These are phyloP conservation scores for Geotrichum phurueaensis DNA, from an alignment of 1,139 yeast species.

Conservation along the genomic window DNA sequence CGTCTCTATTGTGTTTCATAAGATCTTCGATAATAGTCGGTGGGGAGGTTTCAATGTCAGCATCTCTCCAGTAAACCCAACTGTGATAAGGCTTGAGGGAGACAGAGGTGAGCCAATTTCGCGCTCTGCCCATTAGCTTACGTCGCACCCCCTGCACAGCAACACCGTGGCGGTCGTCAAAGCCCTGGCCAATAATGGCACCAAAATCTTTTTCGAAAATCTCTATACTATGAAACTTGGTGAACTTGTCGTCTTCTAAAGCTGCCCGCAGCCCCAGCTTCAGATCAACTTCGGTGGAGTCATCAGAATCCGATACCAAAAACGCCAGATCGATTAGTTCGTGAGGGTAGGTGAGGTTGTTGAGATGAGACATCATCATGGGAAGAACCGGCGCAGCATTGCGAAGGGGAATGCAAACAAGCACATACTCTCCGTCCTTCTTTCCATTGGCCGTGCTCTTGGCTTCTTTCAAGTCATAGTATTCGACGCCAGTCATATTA, in stretches of 20 bases:
- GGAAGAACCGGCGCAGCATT: constrained; percentile 63
- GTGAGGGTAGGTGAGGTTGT: constrained; percentile 59
- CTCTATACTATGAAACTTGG: constrained; percentile 12
- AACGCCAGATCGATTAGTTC: constrained; percentile 57
- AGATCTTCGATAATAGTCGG: constrained; percentile 56
- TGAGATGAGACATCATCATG: constrained; percentile 55
- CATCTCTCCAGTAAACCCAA: constrained; percentile 76
- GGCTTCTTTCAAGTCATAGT: constrained; percentile 47
- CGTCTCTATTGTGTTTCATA: constrained; percentile 59
- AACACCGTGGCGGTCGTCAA: constrained; percentile 70
- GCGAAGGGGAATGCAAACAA: constrained; percentile 59
- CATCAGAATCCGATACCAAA: constrained; percentile 60
- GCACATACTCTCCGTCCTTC: constrained; percentile 49
- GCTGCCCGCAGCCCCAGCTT: constrained; percentile 70
- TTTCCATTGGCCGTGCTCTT: constrained; percentile 49
- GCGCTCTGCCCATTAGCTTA: constrained; percentile 65
- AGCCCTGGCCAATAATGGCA: constrained; percentile 69
- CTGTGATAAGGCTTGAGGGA: constrained; percentile 61
- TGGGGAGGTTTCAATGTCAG: constrained; percentile 61
- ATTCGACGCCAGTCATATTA: constrained; percentile 36
- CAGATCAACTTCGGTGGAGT: constrained; percentile 51
- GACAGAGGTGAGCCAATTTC: constrained; percentile 61
- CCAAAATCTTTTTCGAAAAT: constrained; percentile 66
- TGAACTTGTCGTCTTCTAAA: constrained; percentile 54
- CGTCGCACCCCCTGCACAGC: constrained; percentile 68